These are phyloP conservation scores for Puya raimondii DNA, from an alignment of 176 grass and related monocot genomes.

Conservation along the genomic window DNA sequence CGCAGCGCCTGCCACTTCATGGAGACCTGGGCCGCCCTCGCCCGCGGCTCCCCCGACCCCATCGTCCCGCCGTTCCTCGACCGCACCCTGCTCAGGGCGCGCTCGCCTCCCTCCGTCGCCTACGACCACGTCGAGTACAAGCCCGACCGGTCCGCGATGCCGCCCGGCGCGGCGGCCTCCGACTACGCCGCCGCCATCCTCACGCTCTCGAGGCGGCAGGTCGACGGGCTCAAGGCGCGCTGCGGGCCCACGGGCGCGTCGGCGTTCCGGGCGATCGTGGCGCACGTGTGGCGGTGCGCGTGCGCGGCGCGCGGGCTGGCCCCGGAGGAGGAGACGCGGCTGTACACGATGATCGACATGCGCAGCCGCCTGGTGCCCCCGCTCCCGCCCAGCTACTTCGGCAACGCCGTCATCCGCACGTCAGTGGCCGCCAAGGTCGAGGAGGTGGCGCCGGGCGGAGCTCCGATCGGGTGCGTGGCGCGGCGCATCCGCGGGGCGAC, in stretches of 20 bases:
- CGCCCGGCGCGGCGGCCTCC: neutral
- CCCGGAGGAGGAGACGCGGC: constrained; percentile 16
- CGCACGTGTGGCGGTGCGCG: constrained; percentile 54
- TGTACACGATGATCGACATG: constrained; percentile 67
- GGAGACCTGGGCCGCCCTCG: constrained; percentile 42
- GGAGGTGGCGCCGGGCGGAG: constrained; percentile 25
- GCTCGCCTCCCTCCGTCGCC: constrained; percentile 4
- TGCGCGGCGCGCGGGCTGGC: constrained; percentile 37
- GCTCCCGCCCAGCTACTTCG: constrained; percentile 34
- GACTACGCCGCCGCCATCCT: constrained; percentile 30
- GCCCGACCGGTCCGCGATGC: constrained; percentile 2
- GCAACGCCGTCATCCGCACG: constrained; percentile 58
- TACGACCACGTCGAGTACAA: constrained; percentile 66
- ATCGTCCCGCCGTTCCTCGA: constrained; percentile 27
- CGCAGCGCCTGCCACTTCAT: constrained; percentile 37
- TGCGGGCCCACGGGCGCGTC: constrained; percentile 16
- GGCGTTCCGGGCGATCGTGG: constrained; percentile 53
- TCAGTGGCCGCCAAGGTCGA: constrained; percentile 22
- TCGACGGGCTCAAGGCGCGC: constrained; percentile 26
- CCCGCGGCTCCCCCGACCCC: neutral
- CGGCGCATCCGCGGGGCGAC: constrained; percentile 25
- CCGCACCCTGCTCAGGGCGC: constrained; percentile 34
- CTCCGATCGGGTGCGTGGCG: constrained; percentile 16
- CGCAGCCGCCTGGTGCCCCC: constrained; percentile 45
- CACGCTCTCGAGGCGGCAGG: constrained; percentile 14